Percentiles rank a stretch among this genome's conserved stretches.
phyloP scores from a whole-genome alignment of 345 rosid species.

The Barbarea vulgaris region DNA sequence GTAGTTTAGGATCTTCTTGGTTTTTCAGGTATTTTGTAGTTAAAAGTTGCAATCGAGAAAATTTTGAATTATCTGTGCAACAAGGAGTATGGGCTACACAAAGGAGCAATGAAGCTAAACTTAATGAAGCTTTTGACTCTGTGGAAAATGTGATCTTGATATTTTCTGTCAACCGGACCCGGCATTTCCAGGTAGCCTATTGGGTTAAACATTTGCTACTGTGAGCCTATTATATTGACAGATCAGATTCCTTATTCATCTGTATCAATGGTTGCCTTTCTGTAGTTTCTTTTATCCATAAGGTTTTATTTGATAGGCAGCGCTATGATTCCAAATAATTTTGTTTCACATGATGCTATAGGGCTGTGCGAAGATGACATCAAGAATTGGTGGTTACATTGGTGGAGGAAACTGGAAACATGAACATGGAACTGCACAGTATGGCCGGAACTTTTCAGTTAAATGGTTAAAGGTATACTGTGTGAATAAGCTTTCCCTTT shows the following conservation, averaged over 20 bases:
- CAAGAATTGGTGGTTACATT: slow-evolving; percentile 87
- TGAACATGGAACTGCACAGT: slow-evolving; percentile 98
- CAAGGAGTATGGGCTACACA: slow-evolving; percentile 99
- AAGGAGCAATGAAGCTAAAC: slow-evolving; percentile 97
- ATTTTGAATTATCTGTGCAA: slow-evolving; percentile 95
- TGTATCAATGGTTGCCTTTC: slow-evolving; percentile 17
- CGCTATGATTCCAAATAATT: neutral
- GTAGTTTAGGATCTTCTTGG: slow-evolving; percentile 30
- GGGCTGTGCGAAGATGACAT: slow-evolving; percentile 99
- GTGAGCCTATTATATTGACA: neutral
- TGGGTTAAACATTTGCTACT: slow-evolving; percentile 10
- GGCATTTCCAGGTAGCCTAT: slow-evolving; percentile 87
- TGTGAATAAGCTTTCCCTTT: slow-evolving; percentile 17
- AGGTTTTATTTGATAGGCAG: slow-evolving; percentile 4
- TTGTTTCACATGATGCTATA: slow-evolving; percentile 35
- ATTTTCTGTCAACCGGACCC: slow-evolving; percentile 94
- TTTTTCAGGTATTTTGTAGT: slow-evolving; percentile 88
- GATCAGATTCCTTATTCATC: neutral
- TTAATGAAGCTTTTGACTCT: slow-evolving; percentile 94
- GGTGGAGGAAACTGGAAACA: slow-evolving; percentile 98
- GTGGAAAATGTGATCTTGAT: slow-evolving; percentile 89
- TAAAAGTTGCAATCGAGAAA: slow-evolving; percentile 95
- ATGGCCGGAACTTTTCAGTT: slow-evolving; percentile 96
- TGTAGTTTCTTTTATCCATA: slow-evolving; percentile 9
- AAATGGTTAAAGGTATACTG: slow-evolving; percentile 91